Percentiles rank a stretch among this genome's conserved stretches.
Evolutionary conservation across 164 flowering plant genomes (phyloP).

Genomic region (Tetrastigma voinierianum): DNA sequence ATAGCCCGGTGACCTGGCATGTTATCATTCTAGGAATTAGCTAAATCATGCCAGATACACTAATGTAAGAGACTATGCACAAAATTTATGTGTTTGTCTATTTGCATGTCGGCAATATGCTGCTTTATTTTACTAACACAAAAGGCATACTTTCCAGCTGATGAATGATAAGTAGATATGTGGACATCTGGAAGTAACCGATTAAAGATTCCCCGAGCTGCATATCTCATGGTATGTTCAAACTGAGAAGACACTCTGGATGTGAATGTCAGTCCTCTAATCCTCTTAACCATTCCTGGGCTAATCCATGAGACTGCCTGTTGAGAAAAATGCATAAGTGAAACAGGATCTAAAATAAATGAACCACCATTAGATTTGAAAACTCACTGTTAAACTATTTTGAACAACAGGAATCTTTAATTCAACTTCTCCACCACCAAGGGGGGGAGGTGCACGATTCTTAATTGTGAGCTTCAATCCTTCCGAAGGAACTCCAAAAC

Average conservation of each 20-base stretch:
- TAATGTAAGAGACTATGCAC: not conserved
- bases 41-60: not conserved
- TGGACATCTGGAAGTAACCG: constrained; percentile 85
- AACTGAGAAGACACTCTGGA: constrained; percentile 67
- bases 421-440: constrained; percentile 86
- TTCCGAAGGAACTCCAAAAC: constrained; percentile 78
- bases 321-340: constrained; percentile 11
- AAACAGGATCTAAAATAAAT: not conserved
- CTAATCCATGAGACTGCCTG: constrained; percentile 88
- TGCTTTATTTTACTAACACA: not conserved
- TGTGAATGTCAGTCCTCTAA: constrained; percentile 78
- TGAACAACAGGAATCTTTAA: constrained; percentile 62
- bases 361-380: not conserved
- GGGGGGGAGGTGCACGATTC: constrained; percentile 77
- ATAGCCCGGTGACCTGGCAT: constrained; percentile 85
- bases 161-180: constrained; percentile 65
- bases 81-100: not conserved
- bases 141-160: constrained; percentile 74
- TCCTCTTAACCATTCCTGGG: constrained; percentile 91
- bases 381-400: constrained; percentile 42
- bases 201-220: constrained; percentile 88
- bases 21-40: not conserved
- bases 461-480: constrained; percentile 74
- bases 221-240: constrained; percentile 68
- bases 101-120: no score